Percentiles rank a stretch among this genome's conserved stretches.
Evolutionary conservation across 1,284 basidiomycete species (phyloP).

Genomic region (Ceratobasidium sp.): DNA sequence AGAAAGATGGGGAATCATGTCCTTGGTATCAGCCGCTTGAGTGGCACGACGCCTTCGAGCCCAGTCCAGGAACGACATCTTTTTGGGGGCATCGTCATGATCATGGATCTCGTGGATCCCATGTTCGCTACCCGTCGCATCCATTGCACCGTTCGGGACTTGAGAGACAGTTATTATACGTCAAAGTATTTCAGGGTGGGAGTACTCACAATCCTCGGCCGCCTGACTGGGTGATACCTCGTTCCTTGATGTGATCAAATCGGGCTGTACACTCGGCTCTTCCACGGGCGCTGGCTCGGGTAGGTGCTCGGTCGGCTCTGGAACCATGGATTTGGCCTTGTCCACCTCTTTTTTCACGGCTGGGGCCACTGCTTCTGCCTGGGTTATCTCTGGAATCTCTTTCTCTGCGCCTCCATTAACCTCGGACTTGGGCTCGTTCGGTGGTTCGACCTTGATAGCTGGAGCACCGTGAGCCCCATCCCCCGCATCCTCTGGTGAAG

Average conservation of each 20-base stretch:
- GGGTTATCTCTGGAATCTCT: no score
- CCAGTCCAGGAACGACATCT: conserved; percentile 37
- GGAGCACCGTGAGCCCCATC: background rate
- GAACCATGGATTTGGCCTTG: no score
- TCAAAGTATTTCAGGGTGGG: no score
- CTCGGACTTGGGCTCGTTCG: background rate
- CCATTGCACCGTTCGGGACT: no score
- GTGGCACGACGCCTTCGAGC: conserved; percentile 22
- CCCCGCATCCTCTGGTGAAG: conserved; percentile 15
- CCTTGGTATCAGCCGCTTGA: conserved; percentile 14
- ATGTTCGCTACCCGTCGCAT: background rate
- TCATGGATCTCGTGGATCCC: background rate
- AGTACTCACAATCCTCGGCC: no score
- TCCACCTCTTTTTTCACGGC: no score
- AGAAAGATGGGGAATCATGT: background rate
- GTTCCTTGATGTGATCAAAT: no score
- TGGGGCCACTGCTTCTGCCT: background rate
- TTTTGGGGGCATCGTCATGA: conserved; percentile 25
- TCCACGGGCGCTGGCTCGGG: no score
- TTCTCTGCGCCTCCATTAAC: background rate
- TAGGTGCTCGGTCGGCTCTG: no score
- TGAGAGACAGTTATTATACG: no score
- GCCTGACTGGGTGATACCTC: no score
- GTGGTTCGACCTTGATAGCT: background rate
- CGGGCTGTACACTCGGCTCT: no score